Evolutionary conservation across 441 rosid species (phyloP).

Genomic region (Croton laevigatus): DNA sequence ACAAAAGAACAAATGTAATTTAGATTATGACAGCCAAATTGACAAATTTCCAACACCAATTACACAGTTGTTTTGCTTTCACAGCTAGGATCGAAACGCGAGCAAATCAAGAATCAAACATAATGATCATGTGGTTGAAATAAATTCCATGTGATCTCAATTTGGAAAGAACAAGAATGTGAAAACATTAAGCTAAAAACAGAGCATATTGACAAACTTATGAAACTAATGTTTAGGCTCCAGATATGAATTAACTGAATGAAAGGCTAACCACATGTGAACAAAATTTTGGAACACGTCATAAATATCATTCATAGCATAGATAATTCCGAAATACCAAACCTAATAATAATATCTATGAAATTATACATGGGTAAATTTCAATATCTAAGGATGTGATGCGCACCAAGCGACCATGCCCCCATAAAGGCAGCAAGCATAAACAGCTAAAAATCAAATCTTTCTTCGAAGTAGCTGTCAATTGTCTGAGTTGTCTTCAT

Average conservation of each 20-base stretch:
- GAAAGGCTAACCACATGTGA: neutral
- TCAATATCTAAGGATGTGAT: neutral
- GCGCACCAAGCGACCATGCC: neutral
- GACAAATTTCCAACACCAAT: neutral
- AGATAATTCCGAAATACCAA: neutral
- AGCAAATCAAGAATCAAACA: neutral
- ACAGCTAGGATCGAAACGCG: neutral
- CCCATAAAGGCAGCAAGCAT: neutral
- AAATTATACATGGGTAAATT: neutral
- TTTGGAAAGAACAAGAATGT: slow-evolving; percentile 1
- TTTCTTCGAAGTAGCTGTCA: neutral
- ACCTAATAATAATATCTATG: neutral
- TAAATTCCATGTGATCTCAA: neutral
- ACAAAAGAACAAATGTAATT: neutral
- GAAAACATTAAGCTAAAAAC: neutral
- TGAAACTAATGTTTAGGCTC: slow-evolving; percentile 9
- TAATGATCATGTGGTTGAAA: neutral
- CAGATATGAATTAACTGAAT: neutral
- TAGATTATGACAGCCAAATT: neutral
- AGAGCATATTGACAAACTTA: slow-evolving; percentile 2
- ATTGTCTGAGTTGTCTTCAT: neutral
- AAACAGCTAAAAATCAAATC: slow-evolving; percentile 8
- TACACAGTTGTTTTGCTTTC: neutral
- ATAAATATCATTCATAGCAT: neutral
- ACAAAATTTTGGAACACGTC: neutral